Conservation (phyloP, 345 rosid species). For the Isatis tinctoria region DNA sequence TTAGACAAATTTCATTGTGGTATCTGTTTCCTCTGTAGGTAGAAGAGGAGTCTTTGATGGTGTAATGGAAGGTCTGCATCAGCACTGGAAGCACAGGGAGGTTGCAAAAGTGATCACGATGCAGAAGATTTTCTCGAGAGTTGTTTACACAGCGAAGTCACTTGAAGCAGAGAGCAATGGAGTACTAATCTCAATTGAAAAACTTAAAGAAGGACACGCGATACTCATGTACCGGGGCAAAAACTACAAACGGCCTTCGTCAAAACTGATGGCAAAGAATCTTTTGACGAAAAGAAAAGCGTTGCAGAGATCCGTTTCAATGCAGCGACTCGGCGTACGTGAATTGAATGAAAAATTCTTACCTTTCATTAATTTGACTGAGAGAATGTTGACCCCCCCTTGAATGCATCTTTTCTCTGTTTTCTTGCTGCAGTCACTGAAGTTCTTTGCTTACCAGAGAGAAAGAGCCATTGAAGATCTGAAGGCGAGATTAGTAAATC, state of each 20-base stretch:
- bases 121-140: conserved; percentile 58
- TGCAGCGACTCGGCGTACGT: conserved; percentile 84
- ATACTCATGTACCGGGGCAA: conserved; percentile 83
- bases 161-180: conserved; percentile 86
- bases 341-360: background rate
- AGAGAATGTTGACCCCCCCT: background rate
- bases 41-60: conserved; percentile 86
- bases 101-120: conserved; percentile 72
- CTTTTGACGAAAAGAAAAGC: conserved; percentile 74
- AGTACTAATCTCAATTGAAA: conserved; percentile 63
- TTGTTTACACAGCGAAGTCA: conserved; percentile 54
- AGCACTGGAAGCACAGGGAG: conserved; percentile 92
- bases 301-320: conserved; percentile 55
- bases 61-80: conserved; percentile 80
- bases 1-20: background rate
- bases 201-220: conserved; percentile 66
- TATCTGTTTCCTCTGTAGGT: conserved; percentile 38
- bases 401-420: background rate
- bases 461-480: conserved; percentile 44
- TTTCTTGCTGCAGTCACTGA: conserved; percentile 55
- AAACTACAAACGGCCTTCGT: conserved; percentile 75
- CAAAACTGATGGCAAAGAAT: conserved; percentile 43
- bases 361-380: background rate
- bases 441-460: conserved; percentile 60
- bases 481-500: conserved; percentile 47